Conservation (phyloP, 768 basidiomycete genomes). For the Pleurotus tuber-regium region DNA sequence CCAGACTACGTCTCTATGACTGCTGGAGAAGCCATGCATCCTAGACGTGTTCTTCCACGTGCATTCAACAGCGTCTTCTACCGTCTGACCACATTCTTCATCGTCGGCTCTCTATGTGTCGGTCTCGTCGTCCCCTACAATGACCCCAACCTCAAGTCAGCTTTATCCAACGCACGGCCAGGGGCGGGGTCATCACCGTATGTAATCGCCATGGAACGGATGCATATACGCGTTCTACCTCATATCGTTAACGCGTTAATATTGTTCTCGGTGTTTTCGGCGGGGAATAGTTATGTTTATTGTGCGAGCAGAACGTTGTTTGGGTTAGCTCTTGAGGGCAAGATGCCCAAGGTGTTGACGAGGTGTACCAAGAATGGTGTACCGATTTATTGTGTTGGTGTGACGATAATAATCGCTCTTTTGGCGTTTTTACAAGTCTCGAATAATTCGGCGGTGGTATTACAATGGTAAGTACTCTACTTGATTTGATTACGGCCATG, state of each 20-base stretch:
- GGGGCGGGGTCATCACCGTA: constrained; percentile 73
- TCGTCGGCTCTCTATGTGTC: constrained; percentile 66
- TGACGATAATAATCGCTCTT: constrained; percentile 37
- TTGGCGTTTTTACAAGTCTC: constrained; percentile 48
- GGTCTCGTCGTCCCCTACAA: constrained; percentile 80
- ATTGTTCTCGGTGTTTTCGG: constrained; percentile 68
- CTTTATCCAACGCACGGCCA: constrained; percentile 53
- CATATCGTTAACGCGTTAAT: constrained; percentile 73
- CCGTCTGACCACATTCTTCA: constrained; percentile 77
- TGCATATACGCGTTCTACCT: constrained; percentile 64
- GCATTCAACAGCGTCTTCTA: constrained; percentile 78
- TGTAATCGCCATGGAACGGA: constrained; percentile 75
- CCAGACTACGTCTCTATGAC: constrained; percentile 56
- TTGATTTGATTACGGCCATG: neutral
- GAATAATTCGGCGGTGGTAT: constrained; percentile 42
- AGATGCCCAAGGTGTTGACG: constrained; percentile 51
- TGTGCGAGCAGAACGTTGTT: constrained; percentile 53
- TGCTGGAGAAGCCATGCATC: constrained; percentile 71
- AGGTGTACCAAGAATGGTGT: constrained; percentile 54
- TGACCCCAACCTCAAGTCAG: constrained; percentile 52
- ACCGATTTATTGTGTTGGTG: constrained; percentile 51
- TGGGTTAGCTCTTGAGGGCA: constrained; percentile 59
- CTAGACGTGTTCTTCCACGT: constrained; percentile 65
- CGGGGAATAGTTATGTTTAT: constrained; percentile 69
- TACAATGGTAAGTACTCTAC: constrained; percentile 37